A percentile compares a stretch with the other conserved stretches of the same genome.
Conservation (phyloP, 352 stramenopile species). For the Phytophthora macrochlamydospora region DNA sequence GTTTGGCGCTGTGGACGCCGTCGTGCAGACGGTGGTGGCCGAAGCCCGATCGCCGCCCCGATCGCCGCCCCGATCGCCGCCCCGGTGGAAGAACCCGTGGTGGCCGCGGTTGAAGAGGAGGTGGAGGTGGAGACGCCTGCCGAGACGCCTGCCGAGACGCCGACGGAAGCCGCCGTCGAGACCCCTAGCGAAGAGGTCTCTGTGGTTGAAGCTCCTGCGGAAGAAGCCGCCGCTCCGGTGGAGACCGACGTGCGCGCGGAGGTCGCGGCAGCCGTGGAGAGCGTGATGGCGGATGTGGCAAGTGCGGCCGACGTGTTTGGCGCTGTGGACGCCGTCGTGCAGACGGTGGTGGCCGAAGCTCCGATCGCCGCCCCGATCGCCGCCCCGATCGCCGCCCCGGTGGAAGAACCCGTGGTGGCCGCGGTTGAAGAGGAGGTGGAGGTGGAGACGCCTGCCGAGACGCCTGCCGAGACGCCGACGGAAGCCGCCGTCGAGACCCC, state of each 20-base stretch:
- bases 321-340: too few species aligned
- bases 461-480: neutral
- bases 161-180: neutral
- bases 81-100: too few species aligned
- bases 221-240: neutral
- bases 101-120: neutral
- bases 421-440: neutral
- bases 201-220: neutral
- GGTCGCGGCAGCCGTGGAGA: conserved; percentile 7
- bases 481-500: neutral
- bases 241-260: conserved; percentile 1
- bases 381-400: too few species aligned
- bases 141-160: neutral
- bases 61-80: too few species aligned
- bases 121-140: neutral
- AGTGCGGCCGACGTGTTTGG: neutral
- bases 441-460: neutral
- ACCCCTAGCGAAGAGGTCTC: too few species aligned
- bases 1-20: too few species aligned
- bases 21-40: too few species aligned
- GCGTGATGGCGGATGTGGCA: conserved; percentile 3
- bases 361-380: too few species aligned
- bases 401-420: too few species aligned
- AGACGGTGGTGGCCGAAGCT: too few species aligned
- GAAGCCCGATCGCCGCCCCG: too few species aligned